These are phyloP conservation scores for Trichoderma citrinoviride DNA, from an alignment of 2,329 filamentous ascomycete genomes.

Conservation along the genomic window DNA sequence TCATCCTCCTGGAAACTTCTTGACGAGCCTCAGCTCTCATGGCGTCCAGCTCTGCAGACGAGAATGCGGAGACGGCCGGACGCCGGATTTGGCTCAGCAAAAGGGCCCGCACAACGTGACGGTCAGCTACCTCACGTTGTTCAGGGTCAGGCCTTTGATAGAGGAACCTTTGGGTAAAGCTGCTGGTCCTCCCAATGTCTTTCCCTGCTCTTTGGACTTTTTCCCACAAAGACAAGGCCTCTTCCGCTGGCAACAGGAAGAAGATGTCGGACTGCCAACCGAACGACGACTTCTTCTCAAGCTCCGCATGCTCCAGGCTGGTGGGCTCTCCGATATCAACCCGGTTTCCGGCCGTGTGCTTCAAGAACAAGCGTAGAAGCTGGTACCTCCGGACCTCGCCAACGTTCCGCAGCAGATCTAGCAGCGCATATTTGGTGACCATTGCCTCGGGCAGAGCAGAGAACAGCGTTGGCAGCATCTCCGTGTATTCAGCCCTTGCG, in stretches of 20 bases:
- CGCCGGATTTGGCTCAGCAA: background rate
- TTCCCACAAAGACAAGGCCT: background rate
- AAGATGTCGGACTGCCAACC: background rate
- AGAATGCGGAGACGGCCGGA: background rate
- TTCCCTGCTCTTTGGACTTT: background rate
- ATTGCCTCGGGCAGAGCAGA: background rate
- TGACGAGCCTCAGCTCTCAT: conserved; percentile 16
- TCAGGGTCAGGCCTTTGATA: background rate
- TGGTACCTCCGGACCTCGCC: conserved; percentile 22
- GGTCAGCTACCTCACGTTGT: background rate
- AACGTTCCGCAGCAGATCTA: background rate
- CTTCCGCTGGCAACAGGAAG: background rate
- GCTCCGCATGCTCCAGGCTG: background rate
- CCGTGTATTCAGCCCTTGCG: background rate
- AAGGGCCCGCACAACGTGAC: background rate
- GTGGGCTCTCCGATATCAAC: conserved; percentile 27
- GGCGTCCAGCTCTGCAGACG: background rate
- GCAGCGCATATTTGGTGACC: background rate
- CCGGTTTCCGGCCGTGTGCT: conserved; percentile 22
- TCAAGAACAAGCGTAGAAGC: conserved; percentile 28
- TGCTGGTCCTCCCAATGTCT: background rate
- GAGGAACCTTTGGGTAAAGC: background rate
- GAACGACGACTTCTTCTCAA: background rate
- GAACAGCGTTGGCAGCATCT: background rate
- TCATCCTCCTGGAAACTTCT: conserved; percentile 25